These are phyloP conservation scores for Oxyria digyna DNA, from an alignment of 148 eudicot genomes.

Conservation along the genomic window DNA sequence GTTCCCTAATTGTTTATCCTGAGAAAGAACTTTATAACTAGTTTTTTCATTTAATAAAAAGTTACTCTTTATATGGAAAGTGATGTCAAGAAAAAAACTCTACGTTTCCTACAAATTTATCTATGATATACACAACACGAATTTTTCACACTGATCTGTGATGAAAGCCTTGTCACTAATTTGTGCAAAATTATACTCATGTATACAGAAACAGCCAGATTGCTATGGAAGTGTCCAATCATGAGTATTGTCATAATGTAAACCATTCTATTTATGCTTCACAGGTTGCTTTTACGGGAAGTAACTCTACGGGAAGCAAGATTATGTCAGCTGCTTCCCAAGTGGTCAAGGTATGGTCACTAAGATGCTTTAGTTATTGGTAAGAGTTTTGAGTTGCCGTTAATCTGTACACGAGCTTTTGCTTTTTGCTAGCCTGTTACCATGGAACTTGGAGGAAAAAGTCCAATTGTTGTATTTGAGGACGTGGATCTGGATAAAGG, in stretches of 20 bases:
- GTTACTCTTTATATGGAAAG: neutral
- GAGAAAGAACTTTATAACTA: neutral
- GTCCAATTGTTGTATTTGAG: constrained; percentile 91
- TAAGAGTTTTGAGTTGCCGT: neutral
- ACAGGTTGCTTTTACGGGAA: constrained; percentile 96
- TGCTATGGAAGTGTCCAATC: neutral
- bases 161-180: neutral
- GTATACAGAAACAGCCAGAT: neutral
- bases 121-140: neutral
- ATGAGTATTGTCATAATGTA: neutral
- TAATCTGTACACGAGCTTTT: constrained; percentile 1
- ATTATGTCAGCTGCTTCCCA: constrained; percentile 91
- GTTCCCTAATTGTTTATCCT: neutral
- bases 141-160: neutral
- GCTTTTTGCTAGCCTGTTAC: constrained; percentile 65
- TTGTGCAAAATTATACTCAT: neutral
- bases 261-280: constrained; percentile 12
- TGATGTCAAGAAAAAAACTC: neutral
- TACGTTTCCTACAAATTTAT: neutral
- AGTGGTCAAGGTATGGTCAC: constrained; percentile 55
- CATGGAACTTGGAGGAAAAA: constrained; percentile 98
- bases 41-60: neutral
- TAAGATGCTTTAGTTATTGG: neutral
- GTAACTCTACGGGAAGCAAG: constrained; percentile 85
- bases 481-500: constrained; percentile 93